These are phyloP conservation scores for Clavispora santaluciae DNA, from an alignment of 805 yeast species.

Conservation along the genomic window DNA sequence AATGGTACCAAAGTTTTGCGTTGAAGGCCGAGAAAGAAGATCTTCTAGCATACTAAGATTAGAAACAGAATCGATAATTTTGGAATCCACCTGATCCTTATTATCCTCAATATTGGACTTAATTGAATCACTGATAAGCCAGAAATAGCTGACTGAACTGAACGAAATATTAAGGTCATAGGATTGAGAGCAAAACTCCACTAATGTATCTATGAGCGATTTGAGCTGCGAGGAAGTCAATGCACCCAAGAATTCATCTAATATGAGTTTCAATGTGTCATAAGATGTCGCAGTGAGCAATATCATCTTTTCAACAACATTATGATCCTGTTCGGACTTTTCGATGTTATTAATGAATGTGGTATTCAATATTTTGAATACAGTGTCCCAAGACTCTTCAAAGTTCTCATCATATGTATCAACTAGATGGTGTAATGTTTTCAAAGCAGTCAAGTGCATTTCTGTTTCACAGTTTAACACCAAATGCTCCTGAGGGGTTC, in stretches of 20 bases:
- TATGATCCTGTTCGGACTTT: slow-evolving; percentile 17
- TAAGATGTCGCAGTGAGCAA: slow-evolving; percentile 64
- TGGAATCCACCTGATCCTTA: neutral
- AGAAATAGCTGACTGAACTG: slow-evolving; percentile 85
- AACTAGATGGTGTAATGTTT: slow-evolving; percentile 64
- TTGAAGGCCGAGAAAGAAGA: slow-evolving; percentile 2
- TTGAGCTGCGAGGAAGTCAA: slow-evolving; percentile 65
- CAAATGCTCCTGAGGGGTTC: slow-evolving; percentile 37
- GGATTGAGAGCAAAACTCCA: slow-evolving; percentile 64
- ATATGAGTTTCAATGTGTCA: slow-evolving; percentile 73
- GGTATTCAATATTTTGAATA: slow-evolving; percentile 56
- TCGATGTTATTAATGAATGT: slow-evolving; percentile 42
- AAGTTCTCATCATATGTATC: slow-evolving; percentile 69
- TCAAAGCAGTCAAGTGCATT: slow-evolving; percentile 55
- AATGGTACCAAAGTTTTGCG: slow-evolving; percentile 2
- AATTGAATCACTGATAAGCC: slow-evolving; percentile 80
- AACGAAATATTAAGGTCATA: slow-evolving; percentile 83
- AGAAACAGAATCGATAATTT: slow-evolving; percentile 1
- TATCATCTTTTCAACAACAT: slow-evolving; percentile 43
- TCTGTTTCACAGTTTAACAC: slow-evolving; percentile 60
- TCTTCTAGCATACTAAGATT: slow-evolving; percentile 5
- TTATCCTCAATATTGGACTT: slow-evolving; percentile 13
- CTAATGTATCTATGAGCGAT: slow-evolving; percentile 65
- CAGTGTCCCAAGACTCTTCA: slow-evolving; percentile 65
- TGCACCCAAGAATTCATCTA: slow-evolving; percentile 77